Evolutionary conservation across 352 stramenopile species (phyloP).

Genomic region (Aphanomyces invadans): DNA sequence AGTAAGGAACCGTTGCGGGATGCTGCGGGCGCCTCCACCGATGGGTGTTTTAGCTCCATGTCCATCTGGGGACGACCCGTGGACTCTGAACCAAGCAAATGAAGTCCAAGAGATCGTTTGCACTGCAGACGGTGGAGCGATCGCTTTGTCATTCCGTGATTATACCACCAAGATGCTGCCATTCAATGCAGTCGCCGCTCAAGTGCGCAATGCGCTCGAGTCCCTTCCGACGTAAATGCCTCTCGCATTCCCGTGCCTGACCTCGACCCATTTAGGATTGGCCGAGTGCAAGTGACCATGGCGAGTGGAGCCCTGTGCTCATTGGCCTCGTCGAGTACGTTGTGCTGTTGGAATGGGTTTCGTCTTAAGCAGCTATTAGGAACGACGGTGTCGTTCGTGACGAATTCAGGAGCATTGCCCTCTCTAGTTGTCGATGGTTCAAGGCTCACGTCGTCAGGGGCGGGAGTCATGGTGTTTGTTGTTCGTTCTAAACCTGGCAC

Average conservation of each 20-base stretch:
- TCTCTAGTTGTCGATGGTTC: conserved; percentile 33
- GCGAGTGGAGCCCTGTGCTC: conserved; percentile 37
- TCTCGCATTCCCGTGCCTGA: not conserved
- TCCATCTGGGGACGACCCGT: conserved; percentile 80
- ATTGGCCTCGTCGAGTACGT: conserved; percentile 36
- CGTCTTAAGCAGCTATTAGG: conserved; percentile 1
- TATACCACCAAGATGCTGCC: conserved; percentile 43
- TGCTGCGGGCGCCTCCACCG: not conserved
- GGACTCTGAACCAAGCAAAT: conserved; percentile 57
- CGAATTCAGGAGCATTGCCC: conserved; percentile 52
- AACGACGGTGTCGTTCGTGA: conserved; percentile 47
- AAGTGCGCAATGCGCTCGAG: conserved; percentile 42
- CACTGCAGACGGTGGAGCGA: conserved; percentile 53
- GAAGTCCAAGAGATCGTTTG: conserved; percentile 77
- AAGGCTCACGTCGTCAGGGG: conserved; percentile 35
- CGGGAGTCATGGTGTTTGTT: conserved; percentile 31
- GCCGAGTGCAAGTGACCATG: conserved; percentile 40
- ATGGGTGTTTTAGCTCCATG: conserved; percentile 44
- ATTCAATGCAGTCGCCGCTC: conserved; percentile 26
- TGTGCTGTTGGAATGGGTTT: not conserved
- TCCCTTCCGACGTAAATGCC: conserved; percentile 41
- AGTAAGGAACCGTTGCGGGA: conserved; percentile 25
- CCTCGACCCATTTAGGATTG: no score
- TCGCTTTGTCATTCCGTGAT: conserved; percentile 71
- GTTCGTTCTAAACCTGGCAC: conserved; percentile 33